Evolutionary conservation across 148 eudicot genomes (phyloP).

Genomic region (Rhododendron williamsianum): DNA sequence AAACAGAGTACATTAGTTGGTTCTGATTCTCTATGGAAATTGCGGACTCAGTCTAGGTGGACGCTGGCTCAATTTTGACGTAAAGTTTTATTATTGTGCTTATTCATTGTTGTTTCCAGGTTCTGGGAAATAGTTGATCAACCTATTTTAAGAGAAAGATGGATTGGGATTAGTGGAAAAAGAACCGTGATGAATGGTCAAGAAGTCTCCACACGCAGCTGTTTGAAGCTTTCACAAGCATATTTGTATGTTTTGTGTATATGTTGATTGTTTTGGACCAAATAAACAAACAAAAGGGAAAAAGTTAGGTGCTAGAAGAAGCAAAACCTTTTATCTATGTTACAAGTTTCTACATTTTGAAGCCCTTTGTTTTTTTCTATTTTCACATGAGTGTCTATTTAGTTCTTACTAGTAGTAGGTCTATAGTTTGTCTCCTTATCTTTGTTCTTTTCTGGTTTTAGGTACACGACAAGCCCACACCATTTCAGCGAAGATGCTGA

Average conservation of each 20-base stretch:
- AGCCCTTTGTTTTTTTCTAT: background rate
- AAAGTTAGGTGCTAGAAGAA: background rate
- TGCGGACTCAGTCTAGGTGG: background rate
- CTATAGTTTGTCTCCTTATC: background rate
- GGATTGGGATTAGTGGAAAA: constrained; percentile 76
- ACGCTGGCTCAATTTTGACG: background rate
- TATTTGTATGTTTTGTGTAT: constrained; percentile 48
- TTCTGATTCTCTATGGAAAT: no score
- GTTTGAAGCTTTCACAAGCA: constrained; percentile 64
- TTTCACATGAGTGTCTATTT: background rate
- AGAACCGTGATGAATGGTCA: constrained; percentile 63
- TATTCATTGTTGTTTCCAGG: no score
- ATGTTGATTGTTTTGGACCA: background rate
- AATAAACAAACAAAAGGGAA: background rate
- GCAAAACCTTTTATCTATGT: no score
- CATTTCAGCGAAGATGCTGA: constrained; percentile 67
- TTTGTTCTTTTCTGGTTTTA: constrained; percentile 25
- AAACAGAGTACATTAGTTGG: no score
- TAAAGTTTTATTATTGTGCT: background rate
- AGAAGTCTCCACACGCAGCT: constrained; percentile 68
- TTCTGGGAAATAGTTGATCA: constrained; percentile 83
- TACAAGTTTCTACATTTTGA: background rate
- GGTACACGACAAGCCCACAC: constrained; percentile 98
- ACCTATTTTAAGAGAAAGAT: constrained; percentile 78
- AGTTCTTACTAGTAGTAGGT: background rate